Evolutionary conservation across 176 grass and related monocot species (phyloP), one percentile per base, ranked within the genome.

Genomic region (Stipa capillata): DNA sequence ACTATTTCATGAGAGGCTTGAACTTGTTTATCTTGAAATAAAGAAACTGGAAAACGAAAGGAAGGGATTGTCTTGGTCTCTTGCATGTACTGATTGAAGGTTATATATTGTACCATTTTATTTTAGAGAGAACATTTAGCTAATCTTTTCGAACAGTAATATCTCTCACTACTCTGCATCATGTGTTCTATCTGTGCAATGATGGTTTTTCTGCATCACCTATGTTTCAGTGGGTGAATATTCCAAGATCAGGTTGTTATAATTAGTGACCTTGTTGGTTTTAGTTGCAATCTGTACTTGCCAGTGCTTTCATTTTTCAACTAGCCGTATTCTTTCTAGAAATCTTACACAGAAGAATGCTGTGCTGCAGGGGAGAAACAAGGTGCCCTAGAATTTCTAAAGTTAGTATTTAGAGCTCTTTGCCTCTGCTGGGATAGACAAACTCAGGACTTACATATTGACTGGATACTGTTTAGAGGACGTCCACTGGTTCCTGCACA

Each of bases 361-460:
- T 81, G 23, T 81, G 69, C 15, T 89, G 77, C 77, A 99, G 96
- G 96, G 65, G 96, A 99, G 81, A 99, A 99, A 72, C 92, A 99
- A 91, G 96, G 92, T 77, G 92, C 96, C 7, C 29, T 93, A 51
- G 96, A 99, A 69, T 99, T 99, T 79, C 83, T 99, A 49, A 99
- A 99, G 83, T 77, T 99, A 88, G 85, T 99, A 83, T 99, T 98
- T 61, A 86, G 96, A 88, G 90, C 96, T 71, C 88, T 98, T 64
- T 99, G 96, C 76, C 84, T 99, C 37, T 99, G 92, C 54, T 99
- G 96, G 96, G 96, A 99, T 77, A 88, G 96, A 63, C 96, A 99
- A 55, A 99, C 96, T 54, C 96, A 99, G 58, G 96, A 99, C 85
- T 85, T 99, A 79, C 96, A 95, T 59, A 78, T 99, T 40, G 96